Base-by-base conservation (phyloP, 805 yeast species). In the Saccharomycopsis sp. region DNA sequence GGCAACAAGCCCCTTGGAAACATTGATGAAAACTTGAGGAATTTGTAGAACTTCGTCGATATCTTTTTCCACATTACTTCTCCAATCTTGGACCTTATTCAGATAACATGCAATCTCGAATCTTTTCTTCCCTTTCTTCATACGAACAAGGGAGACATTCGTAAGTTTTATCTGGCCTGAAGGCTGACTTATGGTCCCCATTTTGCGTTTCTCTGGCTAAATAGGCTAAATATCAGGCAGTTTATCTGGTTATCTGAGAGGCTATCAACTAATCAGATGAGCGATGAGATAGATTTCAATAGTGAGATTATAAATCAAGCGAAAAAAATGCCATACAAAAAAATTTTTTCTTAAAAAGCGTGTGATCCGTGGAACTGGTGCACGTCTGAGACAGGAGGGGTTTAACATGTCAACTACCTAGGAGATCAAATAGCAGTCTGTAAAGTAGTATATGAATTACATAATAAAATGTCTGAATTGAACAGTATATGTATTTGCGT, bases 91-190 rank as follows among this genome's bases (percentile, higher is more conserved):
- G 3, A 94, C 97, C 69, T 94, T 94, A 67, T 94, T 94, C 68
- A 89, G 97, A 70, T 94, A 94, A 68, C 99, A 94, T 0, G 98
- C 98, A 52, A 94, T 81, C 72, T 94, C 99, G 66, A 91, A 94
- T 64, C 97, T 77, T 71, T 89, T 89, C 69, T 89, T 90, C 49
- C 92, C 97, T 70, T 89, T 91, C 66, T 87, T 88, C 83, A 94
- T 84, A 53, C 94, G 80, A 52, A 94, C 97, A 59, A 93, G 76
- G 29, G 98, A 91, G 35, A 94, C 98, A 71, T 94, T 94, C 55
- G 99, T 94, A 66, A 94, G 79, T 69, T 84, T 87, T 63, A 94
- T 92, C 71, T 89, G 96, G 42, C 89, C 84, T 15, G 84, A 80
- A 1, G 99, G 99, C 72, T 94, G 98, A 64, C 86, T 85, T 8